Base-by-base conservation (phyloP, 495 filamentous ascomycete species). In the Penicillium samsonianum region DNA sequence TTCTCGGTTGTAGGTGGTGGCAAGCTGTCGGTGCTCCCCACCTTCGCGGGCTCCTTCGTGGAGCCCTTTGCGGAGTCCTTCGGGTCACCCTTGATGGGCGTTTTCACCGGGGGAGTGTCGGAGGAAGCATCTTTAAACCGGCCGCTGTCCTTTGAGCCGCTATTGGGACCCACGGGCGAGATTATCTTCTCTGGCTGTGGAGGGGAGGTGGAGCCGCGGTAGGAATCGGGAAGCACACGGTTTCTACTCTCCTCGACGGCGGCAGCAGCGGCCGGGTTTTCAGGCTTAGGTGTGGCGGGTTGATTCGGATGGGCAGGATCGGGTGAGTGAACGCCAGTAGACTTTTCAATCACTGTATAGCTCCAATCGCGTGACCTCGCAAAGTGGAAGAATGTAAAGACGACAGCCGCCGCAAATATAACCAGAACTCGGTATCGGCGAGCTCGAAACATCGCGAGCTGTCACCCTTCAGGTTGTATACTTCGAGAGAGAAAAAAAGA, bases 341-440 rank as follows among this genome's bases (percentile, higher is more conserved):
- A 25, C 41, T 61, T 51, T 50, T 64, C 58, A 26, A 61, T 54
- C 4, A 59, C 44, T 20, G 61, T 46, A 31, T 63, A 50, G 7
- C 41, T 56, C 67, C 67, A 70, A 38, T 74, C 68, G 57, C 69
- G 74, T 52, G 73, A 74, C 43, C 73, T 63, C 50, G 68, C 48
- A 52, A 90, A 87, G 67, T 90, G 84, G 61, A 90, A 81, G 20
- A 93, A 70, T 16, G 85, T 73, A 42, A 91, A 72, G 28, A 87
- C 71, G 48, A 86, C 71, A 46, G 90, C 69, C 49, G 84, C 79
- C 45, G 90, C 85, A 66, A 90, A 87, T 61, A 89, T 72, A 46
- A 92, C 67, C 58, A 90, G 87, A 46, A 87, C 77, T 52, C 91
- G 86, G 65, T 91, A 93, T 72, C 90, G 81, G 50, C 91, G 86